These are phyloP conservation scores for Leucosporidium creatinivorum DNA, from an alignment of 768 basidiomycete genomes.

Conservation along the genomic window DNA sequence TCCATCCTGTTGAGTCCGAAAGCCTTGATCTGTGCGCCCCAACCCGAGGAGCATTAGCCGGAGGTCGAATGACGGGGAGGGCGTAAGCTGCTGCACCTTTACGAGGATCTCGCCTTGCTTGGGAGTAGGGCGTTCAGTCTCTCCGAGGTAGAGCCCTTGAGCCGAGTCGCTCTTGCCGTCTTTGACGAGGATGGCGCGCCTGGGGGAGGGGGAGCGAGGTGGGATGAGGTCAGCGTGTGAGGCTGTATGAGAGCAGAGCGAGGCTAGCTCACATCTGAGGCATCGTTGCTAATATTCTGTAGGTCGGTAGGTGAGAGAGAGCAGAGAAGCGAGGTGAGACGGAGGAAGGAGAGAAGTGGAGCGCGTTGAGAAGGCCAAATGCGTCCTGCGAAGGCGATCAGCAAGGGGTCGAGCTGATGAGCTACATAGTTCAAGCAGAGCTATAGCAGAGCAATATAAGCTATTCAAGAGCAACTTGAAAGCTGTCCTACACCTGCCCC, in stretches of 20 bases:
- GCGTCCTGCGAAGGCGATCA: no score
- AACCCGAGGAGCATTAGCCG: background rate
- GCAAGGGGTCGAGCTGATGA: no score
- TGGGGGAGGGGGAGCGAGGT: background rate
- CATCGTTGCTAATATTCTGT: background rate
- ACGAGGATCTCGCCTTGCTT: constrained; percentile 32
- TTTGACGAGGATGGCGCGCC: constrained; percentile 25
- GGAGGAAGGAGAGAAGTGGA: background rate
- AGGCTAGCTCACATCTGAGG: constrained; percentile 6
- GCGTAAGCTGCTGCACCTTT: constrained; percentile 13
- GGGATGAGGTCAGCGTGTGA: background rate
- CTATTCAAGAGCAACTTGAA: no score
- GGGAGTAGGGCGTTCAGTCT: constrained; percentile 24
- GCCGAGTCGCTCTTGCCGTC: constrained; percentile 17
- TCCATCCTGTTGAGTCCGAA: constrained; percentile 38
- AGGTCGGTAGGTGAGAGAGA: background rate
- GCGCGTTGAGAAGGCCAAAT: background rate
- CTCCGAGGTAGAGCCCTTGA: constrained; percentile 27
- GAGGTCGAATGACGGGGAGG: background rate
- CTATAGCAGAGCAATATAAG: no score
- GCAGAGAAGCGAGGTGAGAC: no score
- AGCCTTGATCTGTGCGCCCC: constrained; percentile 23
- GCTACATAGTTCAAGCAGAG: no score
- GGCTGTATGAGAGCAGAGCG: background rate
- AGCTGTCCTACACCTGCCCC: no score